Evolutionary conservation across 768 basidiomycete species (phyloP), one percentile per base, ranked within the genome.

Genomic region (Lactarius pseudohatsudake): DNA sequence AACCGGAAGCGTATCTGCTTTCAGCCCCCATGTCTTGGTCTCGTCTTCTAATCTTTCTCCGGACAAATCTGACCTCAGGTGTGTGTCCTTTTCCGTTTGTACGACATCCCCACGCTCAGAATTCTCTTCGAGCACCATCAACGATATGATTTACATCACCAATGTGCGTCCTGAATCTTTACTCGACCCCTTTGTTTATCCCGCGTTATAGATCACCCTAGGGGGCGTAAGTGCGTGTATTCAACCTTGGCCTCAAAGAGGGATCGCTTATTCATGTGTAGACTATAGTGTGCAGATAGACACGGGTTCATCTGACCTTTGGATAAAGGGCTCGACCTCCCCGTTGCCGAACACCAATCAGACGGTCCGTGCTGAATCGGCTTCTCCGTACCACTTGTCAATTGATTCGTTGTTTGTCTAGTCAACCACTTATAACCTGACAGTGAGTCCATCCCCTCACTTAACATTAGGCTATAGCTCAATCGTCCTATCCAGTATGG

Each of bases 231-330:
- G 90, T 92, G 58, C 69, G 84, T 77, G 26, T 40, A 26, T 53
- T 53, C 22, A 16, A 26, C 38, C 36, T 50, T 61, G 58, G 32
- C 40, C 61, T 53, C 53, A 15, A 40, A 53, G 38, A 18, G 41
- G 15, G 11, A 57, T 26, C 50, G 43, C 67, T 59, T 70, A 59
- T 47, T 7, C 36, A 30, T 18, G 32, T 56, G 1, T 68, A 93
- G 91, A 80, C 18, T 91, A 88, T 75, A 77, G 82, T 58, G 84
- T 92, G 16, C 92, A 94, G 75, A 78, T 94, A 57, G 92, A 94
- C 76, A 92, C 91, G 1, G 92, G 92, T 67, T 93, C 91, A 11
- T 89, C 85, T 69, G 92, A 94, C 76, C 81, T 94, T 36, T 93
- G 91, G 86, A 81, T 91, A 60, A 78, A 83, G 68, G 82, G 82